These are phyloP conservation scores for Emericellopsis cladophorae DNA, from an alignment of 2,329 filamentous ascomycete genomes.

Conservation along the genomic window DNA sequence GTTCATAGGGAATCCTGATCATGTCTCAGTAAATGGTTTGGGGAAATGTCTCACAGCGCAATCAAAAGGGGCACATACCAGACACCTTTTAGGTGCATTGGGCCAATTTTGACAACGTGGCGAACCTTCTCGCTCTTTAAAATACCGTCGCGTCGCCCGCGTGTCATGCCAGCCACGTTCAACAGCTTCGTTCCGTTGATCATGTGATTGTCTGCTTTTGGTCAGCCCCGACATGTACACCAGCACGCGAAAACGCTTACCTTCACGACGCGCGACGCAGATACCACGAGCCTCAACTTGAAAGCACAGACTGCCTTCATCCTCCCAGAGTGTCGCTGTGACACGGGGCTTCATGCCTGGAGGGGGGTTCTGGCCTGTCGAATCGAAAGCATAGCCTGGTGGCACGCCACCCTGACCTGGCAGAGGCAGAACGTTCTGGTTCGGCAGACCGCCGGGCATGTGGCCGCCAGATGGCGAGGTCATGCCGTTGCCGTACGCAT, in stretches of 20 bases:
- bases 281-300: constrained; percentile 95
- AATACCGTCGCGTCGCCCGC: constrained; percentile 88
- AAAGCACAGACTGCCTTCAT: constrained; percentile 94
- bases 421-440: constrained; percentile 50
- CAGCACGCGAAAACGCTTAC: constrained; percentile 29
- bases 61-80: constrained; percentile 51
- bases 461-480: constrained; percentile 65
- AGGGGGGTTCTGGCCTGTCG: constrained; percentile 83
- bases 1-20: constrained; percentile 87
- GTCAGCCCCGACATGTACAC: constrained; percentile 1
- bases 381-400: constrained; percentile 57
- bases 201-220: constrained; percentile 77
- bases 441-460: constrained; percentile 57
- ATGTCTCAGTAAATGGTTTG: constrained; percentile 11
- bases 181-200: constrained; percentile 96
- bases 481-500: constrained; percentile 65
- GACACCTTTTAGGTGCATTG: constrained; percentile 97
- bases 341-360: constrained; percentile 93
- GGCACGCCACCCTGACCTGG: constrained; percentile 45
- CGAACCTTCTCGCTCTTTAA: constrained; percentile 95
- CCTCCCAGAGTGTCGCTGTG: constrained; percentile 94
- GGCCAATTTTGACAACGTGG: constrained; percentile 96
- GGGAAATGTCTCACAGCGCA: constrained; percentile 7
- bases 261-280: constrained; percentile 87
- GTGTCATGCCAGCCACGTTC: constrained; percentile 96